A percentile compares a stretch with the other conserved stretches of the same genome.
Conservation (phyloP, 1,284 basidiomycete species). For the Wolfiporia cocos region DNA sequence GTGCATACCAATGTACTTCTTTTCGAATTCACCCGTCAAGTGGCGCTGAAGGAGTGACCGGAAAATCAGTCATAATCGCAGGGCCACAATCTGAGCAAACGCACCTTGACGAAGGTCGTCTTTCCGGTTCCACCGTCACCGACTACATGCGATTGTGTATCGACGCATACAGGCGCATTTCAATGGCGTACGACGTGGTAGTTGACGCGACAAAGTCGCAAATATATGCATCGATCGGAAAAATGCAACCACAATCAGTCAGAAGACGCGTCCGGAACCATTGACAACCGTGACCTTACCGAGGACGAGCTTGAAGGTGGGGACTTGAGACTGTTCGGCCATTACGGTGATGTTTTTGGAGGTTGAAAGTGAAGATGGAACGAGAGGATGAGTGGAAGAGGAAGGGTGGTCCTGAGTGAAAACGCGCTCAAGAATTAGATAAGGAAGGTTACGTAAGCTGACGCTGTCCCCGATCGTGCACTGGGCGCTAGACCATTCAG, state of each 20-base stretch:
- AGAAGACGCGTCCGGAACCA: constrained; percentile 15
- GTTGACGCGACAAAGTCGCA: constrained; percentile 26
- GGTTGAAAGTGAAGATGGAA: constrained; percentile 14
- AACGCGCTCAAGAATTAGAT: constrained; percentile 19
- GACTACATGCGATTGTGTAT: constrained; percentile 44
- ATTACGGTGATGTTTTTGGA: constrained; percentile 34
- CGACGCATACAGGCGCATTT: too few species aligned
- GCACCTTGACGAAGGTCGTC: constrained; percentile 95
- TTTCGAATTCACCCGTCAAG: constrained; percentile 99
- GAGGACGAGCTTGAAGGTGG: constrained; percentile 99
- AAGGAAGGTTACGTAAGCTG: constrained; percentile 19
- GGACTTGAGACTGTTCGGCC: constrained; percentile 45
- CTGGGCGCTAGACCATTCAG: too few species aligned
- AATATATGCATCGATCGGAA: constrained; percentile 19
- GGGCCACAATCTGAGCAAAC: constrained; percentile 16
- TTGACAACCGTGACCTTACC: constrained; percentile 45
- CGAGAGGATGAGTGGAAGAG: constrained; percentile 19
- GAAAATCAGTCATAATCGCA: constrained; percentile 55
- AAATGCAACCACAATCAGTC: constrained; percentile 12
- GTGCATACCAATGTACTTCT: constrained; percentile 94
- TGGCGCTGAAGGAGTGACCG: constrained; percentile 65
- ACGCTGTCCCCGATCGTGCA: not conserved
- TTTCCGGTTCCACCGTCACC: constrained; percentile 99
- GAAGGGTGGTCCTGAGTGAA: constrained; percentile 15
- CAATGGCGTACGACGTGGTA: too few species aligned